A percentile compares a stretch with the other conserved stretches of the same genome.
These are phyloP conservation scores for Recurvomyces mirabilis DNA, from an alignment of 495 filamentous ascomycete genomes.

Conservation along the genomic window DNA sequence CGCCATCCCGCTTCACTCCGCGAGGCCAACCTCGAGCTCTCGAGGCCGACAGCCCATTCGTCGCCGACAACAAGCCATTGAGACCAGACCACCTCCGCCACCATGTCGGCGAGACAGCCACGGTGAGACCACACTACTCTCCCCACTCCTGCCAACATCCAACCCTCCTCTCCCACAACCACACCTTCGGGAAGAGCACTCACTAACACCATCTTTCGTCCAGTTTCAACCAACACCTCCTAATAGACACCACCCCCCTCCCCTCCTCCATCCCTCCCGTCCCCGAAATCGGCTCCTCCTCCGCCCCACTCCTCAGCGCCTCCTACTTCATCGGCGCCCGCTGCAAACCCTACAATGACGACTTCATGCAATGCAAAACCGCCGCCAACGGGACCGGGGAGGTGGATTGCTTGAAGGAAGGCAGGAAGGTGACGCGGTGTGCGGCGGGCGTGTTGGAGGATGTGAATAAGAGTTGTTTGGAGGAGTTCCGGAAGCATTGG, in stretches of 20 bases:
- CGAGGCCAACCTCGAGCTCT: constrained; percentile 19
- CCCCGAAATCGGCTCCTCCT: constrained; percentile 79
- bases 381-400: constrained; percentile 80
- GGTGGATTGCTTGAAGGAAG: constrained; percentile 90
- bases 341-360: constrained; percentile 92
- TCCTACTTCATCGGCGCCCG: constrained; percentile 96
- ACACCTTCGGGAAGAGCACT: constrained; percentile 22
- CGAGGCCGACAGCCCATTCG: too few relatives aligned
- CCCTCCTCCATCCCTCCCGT: constrained; percentile 83
- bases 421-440: constrained; percentile 89
- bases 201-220: constrained; percentile 3
- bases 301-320: constrained; percentile 80
- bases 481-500: constrained; percentile 87
- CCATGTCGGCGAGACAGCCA: constrained; percentile 34
- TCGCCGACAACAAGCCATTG: too few relatives aligned
- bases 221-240: constrained; percentile 86
- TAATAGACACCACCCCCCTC: constrained; percentile 93
- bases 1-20: too few relatives aligned
- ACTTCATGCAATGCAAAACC: constrained; percentile 98
- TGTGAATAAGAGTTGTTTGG: constrained; percentile 87
- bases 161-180: constrained; percentile 6
- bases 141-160: too few relatives aligned
- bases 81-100: constrained; percentile 12
- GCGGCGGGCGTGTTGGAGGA: constrained; percentile 93
- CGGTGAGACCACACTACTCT: constrained; percentile 23